Evolutionary conservation across 2,329 filamentous ascomycete genomes (phyloP).

Genomic region (Passalora sequoiae): DNA sequence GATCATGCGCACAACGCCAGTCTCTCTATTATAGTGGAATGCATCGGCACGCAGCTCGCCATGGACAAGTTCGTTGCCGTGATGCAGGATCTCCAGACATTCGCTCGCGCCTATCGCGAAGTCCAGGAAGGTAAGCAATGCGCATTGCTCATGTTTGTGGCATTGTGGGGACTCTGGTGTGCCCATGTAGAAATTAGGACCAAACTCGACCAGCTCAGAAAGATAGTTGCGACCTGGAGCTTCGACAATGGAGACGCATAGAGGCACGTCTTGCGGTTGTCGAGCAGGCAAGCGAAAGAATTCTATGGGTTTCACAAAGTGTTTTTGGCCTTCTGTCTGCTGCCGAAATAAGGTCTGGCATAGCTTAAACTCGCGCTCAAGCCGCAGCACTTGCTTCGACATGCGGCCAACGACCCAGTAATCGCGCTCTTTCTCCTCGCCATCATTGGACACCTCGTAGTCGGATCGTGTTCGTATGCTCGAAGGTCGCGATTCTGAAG

Average conservation of each 20-base stretch:
- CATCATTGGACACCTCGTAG: slow-evolving; percentile 24
- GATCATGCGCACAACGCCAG: slow-evolving; percentile 68
- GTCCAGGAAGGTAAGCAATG: slow-evolving; percentile 70
- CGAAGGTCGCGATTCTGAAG: slow-evolving; percentile 18
- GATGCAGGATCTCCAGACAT: slow-evolving; percentile 85
- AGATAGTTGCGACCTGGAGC: slow-evolving; percentile 71
- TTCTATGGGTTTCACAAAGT: slow-evolving; percentile 77
- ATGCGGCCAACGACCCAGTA: slow-evolving; percentile 69
- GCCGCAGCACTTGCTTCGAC: slow-evolving; percentile 72
- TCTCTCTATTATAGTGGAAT: slow-evolving; percentile 75
- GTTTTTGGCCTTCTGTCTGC: slow-evolving; percentile 53
- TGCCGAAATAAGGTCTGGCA: slow-evolving; percentile 60
- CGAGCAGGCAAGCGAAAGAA: slow-evolving; percentile 65
- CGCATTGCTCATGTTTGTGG: slow-evolving; percentile 27
- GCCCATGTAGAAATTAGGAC: slow-evolving; percentile 52
- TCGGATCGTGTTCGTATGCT: slow-evolving; percentile 27
- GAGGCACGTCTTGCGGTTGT: slow-evolving; percentile 62
- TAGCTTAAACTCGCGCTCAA: slow-evolving; percentile 84
- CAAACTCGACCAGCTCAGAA: slow-evolving; percentile 65
- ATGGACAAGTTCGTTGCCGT: slow-evolving; percentile 78
- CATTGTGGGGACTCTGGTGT: slow-evolving; percentile 22
- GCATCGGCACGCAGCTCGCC: slow-evolving; percentile 87
- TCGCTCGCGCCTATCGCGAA: slow-evolving; percentile 86
- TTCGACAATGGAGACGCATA: slow-evolving; percentile 77
- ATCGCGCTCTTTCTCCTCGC: slow-evolving; percentile 26